Evolutionary conservation across 176 grass and related monocot genomes (phyloP).

Genomic region (Alopecurus myosuroides): DNA sequence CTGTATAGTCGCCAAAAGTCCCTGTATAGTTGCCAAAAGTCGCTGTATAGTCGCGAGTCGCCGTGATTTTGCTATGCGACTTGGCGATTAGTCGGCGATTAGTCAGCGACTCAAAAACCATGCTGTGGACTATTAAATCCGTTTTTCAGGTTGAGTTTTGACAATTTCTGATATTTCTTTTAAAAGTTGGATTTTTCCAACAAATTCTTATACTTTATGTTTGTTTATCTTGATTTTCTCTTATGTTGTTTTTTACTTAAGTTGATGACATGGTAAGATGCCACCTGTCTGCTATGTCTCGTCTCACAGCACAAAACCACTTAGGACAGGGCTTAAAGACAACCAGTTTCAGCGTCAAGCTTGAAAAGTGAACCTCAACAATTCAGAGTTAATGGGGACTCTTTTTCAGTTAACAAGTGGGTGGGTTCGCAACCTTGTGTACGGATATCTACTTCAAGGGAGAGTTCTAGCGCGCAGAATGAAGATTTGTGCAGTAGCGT

Average conservation of each 20-base stretch:
- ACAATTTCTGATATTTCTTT: neutral
- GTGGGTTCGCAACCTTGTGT: neutral
- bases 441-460: neutral
- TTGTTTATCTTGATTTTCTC: neutral
- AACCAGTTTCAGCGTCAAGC: neutral
- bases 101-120: too few species aligned
- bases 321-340: neutral
- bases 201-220: neutral
- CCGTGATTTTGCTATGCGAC: too few species aligned
- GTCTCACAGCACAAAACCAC: neutral
- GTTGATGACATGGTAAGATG: neutral
- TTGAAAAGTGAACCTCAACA: neutral
- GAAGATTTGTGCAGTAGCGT: neutral
- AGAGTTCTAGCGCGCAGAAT: neutral
- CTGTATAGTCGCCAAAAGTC: too few species aligned
- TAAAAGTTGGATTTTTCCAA: neutral
- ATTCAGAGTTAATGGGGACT: neutral
- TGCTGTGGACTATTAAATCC: neutral
- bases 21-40: too few species aligned
- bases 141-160: neutral
- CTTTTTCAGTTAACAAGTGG: neutral
- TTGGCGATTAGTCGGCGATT: too few species aligned
- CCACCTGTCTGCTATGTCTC: neutral
- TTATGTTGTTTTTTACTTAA: neutral
- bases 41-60: too few species aligned